These are phyloP conservation scores for Phytopythium boreale DNA, from an alignment of 352 stramenopile species.

Conservation along the genomic window DNA sequence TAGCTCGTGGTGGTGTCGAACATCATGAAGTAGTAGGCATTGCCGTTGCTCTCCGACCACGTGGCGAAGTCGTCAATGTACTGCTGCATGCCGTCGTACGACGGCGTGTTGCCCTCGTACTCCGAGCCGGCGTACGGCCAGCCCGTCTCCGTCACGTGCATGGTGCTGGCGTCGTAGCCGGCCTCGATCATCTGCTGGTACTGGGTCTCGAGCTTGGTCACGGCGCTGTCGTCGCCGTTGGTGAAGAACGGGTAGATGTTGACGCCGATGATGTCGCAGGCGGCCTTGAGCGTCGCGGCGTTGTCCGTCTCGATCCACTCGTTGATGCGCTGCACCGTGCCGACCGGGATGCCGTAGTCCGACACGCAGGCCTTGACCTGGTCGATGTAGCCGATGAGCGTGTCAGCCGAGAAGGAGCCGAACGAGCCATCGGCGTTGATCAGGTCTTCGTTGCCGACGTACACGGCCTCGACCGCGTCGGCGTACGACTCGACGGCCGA, in stretches of 20 bases:
- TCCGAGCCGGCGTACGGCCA: conserved; percentile 36
- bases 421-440: conserved; percentile 35
- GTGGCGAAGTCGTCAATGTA: conserved; percentile 44
- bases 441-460: conserved; percentile 77
- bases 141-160: conserved; percentile 53
- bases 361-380: conserved; percentile 52
- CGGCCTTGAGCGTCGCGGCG: conserved; percentile 27
- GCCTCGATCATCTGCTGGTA: conserved; percentile 35
- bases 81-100: conserved; percentile 33
- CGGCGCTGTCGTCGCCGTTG: conserved; percentile 11
- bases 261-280: conserved; percentile 32
- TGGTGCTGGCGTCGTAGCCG: conserved; percentile 36
- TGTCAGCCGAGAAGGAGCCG: conserved; percentile 27
- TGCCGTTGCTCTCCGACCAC: conserved; percentile 27
- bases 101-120: conserved; percentile 32
- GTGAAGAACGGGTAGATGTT: conserved; percentile 84
- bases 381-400: conserved; percentile 49
- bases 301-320: conserved; percentile 46
- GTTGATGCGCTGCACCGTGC: conserved; percentile 65
- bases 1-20: conserved; percentile 51
- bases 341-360: conserved; percentile 38
- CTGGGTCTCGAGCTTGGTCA: conserved; percentile 55
- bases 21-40: conserved; percentile 63
- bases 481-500: conserved; percentile 37
- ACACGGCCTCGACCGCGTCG: conserved; percentile 44